Evolutionary conservation across 371 early-diverging fungal species (phyloP).

Genomic region (Actinomucor elegans): DNA sequence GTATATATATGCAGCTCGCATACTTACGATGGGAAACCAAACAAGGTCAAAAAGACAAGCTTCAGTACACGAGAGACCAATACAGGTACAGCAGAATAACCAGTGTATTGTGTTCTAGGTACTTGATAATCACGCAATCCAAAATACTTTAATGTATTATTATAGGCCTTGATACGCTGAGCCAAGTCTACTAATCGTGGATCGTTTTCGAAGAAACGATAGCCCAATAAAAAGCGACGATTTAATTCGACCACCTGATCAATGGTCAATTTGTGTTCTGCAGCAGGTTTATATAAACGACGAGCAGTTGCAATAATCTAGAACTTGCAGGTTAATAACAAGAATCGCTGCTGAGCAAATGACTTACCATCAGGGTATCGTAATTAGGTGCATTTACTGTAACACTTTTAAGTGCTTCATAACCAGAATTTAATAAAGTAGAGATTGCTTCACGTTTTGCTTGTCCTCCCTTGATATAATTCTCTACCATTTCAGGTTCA

Average conservation of each 20-base stretch:
- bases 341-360: too few species aligned
- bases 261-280: conserved; percentile 57
- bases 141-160: conserved; percentile 71
- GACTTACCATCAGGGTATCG: conserved; percentile 66
- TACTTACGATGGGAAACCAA: conserved; percentile 68
- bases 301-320: conserved; percentile 67
- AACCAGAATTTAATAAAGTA: conserved; percentile 59
- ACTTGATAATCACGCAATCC: conserved; percentile 90
- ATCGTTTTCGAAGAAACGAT: conserved; percentile 54
- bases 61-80: conserved; percentile 57
- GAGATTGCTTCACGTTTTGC: conserved; percentile 72
- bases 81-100: conserved; percentile 53
- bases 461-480: conserved; percentile 70
- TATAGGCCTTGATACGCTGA: conserved; percentile 72
- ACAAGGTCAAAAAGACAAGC: conserved; percentile 56
- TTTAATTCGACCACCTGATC: conserved; percentile 69
- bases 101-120: conserved; percentile 57
- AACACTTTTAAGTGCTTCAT: conserved; percentile 70
- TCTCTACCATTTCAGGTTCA: conserved; percentile 61
- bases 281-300: conserved; percentile 69
- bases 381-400: conserved; percentile 84
- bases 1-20: too few species aligned
- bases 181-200: conserved; percentile 59
- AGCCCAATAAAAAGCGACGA: conserved; percentile 70
- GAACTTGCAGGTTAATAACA: conserved; percentile 16